Evolutionary conservation across 2,329 filamentous ascomycete genomes (phyloP).

Genomic region (Ceratocystis albifundus): DNA sequence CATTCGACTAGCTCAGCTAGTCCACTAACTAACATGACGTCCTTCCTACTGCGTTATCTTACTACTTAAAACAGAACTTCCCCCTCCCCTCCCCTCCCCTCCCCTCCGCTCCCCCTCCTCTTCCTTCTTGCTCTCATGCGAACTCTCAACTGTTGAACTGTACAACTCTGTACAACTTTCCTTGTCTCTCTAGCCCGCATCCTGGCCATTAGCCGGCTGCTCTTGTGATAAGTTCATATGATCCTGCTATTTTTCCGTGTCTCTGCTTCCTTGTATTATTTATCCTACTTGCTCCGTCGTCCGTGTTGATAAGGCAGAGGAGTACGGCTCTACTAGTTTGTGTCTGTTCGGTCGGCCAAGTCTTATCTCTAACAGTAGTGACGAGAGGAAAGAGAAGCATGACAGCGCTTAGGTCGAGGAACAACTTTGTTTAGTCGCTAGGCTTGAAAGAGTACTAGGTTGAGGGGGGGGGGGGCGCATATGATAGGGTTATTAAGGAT

Average conservation of each 20-base stretch:
- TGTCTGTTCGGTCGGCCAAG: not conserved
- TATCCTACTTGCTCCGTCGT: too few relatives aligned
- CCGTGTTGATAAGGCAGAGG: not conserved
- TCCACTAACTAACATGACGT: not conserved
- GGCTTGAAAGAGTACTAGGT: not conserved
- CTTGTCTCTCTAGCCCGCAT: not conserved
- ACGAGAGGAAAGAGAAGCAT: not conserved
- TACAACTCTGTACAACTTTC: not conserved
- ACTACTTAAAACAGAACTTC: not conserved
- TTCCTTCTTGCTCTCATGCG: not conserved
- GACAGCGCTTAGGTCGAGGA: conserved; percentile 7
- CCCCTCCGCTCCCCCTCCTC: not conserved
- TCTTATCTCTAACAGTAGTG: not conserved
- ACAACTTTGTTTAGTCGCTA: conserved; percentile 3
- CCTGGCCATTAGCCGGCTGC: too few relatives aligned
- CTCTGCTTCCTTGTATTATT: too few relatives aligned
- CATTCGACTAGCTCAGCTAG: not conserved
- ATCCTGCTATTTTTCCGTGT: too few relatives aligned
- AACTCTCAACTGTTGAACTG: not conserved
- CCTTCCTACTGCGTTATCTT: not conserved
- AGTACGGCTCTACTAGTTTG: not conserved
- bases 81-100: not conserved
- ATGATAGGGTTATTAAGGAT: too few relatives aligned
- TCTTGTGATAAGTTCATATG: too few relatives aligned
- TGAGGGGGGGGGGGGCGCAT: not conserved